A percentile compares a stretch with the other conserved stretches of the same genome.
These are phyloP conservation scores for Schizothecium vesticola DNA, from an alignment of 495 filamentous ascomycete genomes.

Conservation along the genomic window DNA sequence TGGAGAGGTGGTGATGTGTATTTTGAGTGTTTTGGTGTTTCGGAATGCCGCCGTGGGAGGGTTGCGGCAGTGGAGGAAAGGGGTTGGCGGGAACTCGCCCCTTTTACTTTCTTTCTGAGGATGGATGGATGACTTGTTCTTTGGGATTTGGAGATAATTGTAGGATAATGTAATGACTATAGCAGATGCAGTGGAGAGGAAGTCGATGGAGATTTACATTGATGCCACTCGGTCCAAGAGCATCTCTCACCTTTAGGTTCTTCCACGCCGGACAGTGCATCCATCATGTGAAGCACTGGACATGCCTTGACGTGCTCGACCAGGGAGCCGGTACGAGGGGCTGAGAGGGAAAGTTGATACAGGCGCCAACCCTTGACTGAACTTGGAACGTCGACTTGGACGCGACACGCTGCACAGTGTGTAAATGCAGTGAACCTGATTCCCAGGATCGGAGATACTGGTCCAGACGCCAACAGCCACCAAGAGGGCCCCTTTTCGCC, in stretches of 20 bases:
- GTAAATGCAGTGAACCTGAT: not conserved
- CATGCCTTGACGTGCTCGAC: not conserved
- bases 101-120: not conserved
- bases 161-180: not conserved
- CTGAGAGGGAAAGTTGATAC: not conserved
- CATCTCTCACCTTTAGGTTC: not conserved
- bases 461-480: not conserved
- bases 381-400: not conserved
- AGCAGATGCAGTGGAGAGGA: not conserved
- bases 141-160: too few species aligned
- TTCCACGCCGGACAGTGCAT: not conserved
- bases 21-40: slow-evolving; percentile 1
- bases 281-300: too few species aligned
- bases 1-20: not conserved
- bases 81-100: not conserved
- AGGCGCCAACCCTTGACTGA: too few species aligned
- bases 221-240: not conserved
- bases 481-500: not conserved
- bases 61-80: not conserved
- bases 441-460: not conserved
- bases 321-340: not conserved
- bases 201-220: not conserved
- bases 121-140: too few species aligned
- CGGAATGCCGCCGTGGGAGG: not conserved
- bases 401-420: not conserved